Conservation (phyloP, 1,284 basidiomycete genomes). For the Irpex rosettiformis region DNA sequence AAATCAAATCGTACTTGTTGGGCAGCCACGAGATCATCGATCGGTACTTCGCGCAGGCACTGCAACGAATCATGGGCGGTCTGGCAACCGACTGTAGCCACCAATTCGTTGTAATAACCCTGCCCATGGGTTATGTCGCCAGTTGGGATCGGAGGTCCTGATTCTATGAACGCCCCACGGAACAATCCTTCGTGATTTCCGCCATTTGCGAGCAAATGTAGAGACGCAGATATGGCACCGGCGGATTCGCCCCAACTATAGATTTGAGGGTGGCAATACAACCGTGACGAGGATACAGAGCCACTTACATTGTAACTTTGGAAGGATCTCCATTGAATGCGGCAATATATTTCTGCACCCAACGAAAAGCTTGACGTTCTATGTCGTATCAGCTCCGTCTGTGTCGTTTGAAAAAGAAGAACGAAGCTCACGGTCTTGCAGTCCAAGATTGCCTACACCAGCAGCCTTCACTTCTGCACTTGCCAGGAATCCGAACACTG, state of each 20-base stretch:
- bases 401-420: neutral
- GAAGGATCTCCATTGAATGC: constrained; percentile 62
- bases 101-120: constrained; percentile 29
- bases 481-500: constrained; percentile 43
- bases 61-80: constrained; percentile 31
- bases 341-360: constrained; percentile 57
- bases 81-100: constrained; percentile 30
- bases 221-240: constrained; percentile 34
- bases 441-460: constrained; percentile 50
- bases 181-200: constrained; percentile 32
- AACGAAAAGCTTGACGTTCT: constrained; percentile 25
- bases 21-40: constrained; percentile 3
- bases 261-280: neutral
- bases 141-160: constrained; percentile 31
- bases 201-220: constrained; percentile 30
- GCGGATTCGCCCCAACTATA: constrained; percentile 40
- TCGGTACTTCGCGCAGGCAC: constrained; percentile 35
- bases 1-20: neutral
- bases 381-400: constrained; percentile 2
- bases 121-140: constrained; percentile 32
- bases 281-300: neutral
- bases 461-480: constrained; percentile 47
- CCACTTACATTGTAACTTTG: constrained; percentile 49
- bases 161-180: constrained; percentile 34
- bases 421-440: constrained; percentile 45